A percentile compares a stretch with the other conserved stretches of the same genome.
These are phyloP conservation scores for Hebeloma cylindrosporum DNA, from an alignment of 768 basidiomycete species.

Conservation along the genomic window DNA sequence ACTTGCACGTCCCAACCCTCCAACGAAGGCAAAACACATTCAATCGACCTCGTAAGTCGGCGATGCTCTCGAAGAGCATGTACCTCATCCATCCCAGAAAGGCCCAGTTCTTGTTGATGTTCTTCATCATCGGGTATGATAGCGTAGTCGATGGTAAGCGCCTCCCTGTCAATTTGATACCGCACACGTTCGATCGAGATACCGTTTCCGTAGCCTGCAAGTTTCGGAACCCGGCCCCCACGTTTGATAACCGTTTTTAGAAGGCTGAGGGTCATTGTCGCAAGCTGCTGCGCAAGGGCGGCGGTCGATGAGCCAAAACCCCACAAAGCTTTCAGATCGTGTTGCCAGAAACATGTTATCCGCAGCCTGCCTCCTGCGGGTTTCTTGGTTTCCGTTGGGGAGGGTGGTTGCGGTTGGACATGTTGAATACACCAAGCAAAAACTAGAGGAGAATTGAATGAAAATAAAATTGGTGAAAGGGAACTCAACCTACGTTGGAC, in stretches of 20 bases:
- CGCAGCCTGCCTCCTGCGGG: constrained; percentile 49
- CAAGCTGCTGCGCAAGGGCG: constrained; percentile 74
- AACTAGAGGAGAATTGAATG: constrained; percentile 42
- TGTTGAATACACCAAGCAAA: constrained; percentile 95
- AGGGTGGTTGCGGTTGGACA: constrained; percentile 37
- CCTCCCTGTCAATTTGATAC: constrained; percentile 82
- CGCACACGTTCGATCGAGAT: constrained; percentile 76
- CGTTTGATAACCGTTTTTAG: constrained; percentile 80
- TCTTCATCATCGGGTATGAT: constrained; percentile 78
- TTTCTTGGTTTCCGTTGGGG: constrained; percentile 37
- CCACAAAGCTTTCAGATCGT: constrained; percentile 88
- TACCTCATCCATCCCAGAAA: constrained; percentile 62
- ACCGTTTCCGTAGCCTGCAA: constrained; percentile 78
- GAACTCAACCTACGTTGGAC: constrained; percentile 53
- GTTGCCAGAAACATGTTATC: constrained; percentile 94
- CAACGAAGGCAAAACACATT: constrained; percentile 72
- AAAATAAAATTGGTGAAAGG: constrained; percentile 8
- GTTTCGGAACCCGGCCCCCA: constrained; percentile 69
- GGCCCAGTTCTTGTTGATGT: constrained; percentile 28
- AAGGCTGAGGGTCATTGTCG: constrained; percentile 80
- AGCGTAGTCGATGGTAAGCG: constrained; percentile 79
- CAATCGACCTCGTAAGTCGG: constrained; percentile 72
- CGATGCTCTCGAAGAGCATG: constrained; percentile 63
- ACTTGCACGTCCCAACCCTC: constrained; percentile 90
- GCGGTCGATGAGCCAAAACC: constrained; percentile 63